Base-by-base conservation (phyloP, 2,329 filamentous ascomycete genomes). In the Blumeria hordei region DNA sequence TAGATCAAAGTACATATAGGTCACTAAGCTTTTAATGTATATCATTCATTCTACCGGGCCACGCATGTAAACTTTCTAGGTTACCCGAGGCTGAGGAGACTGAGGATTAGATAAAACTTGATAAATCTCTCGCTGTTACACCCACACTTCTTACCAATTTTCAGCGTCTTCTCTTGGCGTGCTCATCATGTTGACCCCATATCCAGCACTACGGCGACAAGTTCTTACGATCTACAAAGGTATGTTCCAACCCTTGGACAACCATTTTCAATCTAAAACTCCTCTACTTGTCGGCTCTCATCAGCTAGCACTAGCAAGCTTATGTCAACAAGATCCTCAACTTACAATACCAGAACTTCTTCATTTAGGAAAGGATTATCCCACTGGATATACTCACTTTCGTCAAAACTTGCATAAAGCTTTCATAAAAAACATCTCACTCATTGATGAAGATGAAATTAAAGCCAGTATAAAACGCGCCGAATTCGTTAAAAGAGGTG, bases 201-300 rank as follows among this genome's bases (percentile, higher is more conserved):
- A 60, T 34, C 56, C 60, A 53, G 55, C 76, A 57, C 74, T 95
- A 33, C 79, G 87, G 55, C 73, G 77, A 57, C 78, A 92, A 65
- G 88, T 94, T 49, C 84, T 94, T 59, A 74, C 76, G 39, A 78
- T 94, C 57, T 95, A 94, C 72, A 95, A 94, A 79, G 85, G 87
- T 86, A 64, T 12, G 59, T 56, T 50, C 14, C 36, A 3, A 35
- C 28, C 6, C 9, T 34, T 32, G 39, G n/a, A n/a, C 18, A 11
- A 37, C 37, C 33, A 21, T 28, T 28, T 4, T 28, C 21, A 28
- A 28, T 28, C 4, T 4, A 28, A 28, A 28, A 28, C 21, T 28
- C 21, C 21, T 28, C 4, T 34, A 18, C 36, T n/a, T 45, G 12
- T 51, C 36, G 21, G 3, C 11, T 8, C 43, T 21, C 34, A 43